Conservation (phyloP, 75 land plant genomes). For the Adiantum capillusveneris region DNA sequence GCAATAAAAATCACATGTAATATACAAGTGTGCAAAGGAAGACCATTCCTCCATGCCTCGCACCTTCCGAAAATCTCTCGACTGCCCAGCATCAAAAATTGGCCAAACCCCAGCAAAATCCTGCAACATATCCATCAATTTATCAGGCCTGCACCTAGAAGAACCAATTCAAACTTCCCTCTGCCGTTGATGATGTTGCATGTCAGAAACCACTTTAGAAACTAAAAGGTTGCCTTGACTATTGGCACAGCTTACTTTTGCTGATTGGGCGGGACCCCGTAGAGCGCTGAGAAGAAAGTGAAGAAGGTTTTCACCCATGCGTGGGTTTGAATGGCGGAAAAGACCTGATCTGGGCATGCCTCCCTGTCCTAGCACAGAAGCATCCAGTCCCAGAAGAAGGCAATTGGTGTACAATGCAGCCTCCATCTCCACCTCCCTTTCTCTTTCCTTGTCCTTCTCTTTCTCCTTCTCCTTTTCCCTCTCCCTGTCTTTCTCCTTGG, state of each 20-base stretch:
- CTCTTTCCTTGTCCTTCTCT: slow-evolving; percentile 86
- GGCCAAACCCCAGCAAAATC: slow-evolving; percentile 99
- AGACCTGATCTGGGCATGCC: slow-evolving; percentile 59
- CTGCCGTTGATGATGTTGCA: too few species aligned
- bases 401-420: slow-evolving; percentile 94
- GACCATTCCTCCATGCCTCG: not conserved
- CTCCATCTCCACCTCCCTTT: slow-evolving; percentile 86
- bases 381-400: slow-evolving; percentile 81
- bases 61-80: slow-evolving; percentile 95
- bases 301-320: slow-evolving; percentile 82
- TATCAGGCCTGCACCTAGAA: too few species aligned
- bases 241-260: slow-evolving; percentile 83
- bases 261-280: slow-evolving; percentile 75
- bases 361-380: slow-evolving; percentile 49
- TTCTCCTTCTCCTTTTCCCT: slow-evolving; percentile 25
- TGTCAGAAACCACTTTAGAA: too few species aligned
- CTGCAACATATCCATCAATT: slow-evolving; percentile 21
- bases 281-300: slow-evolving; percentile 88
- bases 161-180: too few species aligned
- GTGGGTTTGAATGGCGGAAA: slow-evolving; percentile 97
- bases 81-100: slow-evolving; percentile 92
- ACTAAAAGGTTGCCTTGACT: too few species aligned
- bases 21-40: not conserved
- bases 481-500: slow-evolving; percentile 23
- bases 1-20: not conserved